Evolutionary conservation across 768 basidiomycete genomes (phyloP), one percentile per base, ranked within the genome.

Genomic region (Candolleomyces aberdarensis): DNA sequence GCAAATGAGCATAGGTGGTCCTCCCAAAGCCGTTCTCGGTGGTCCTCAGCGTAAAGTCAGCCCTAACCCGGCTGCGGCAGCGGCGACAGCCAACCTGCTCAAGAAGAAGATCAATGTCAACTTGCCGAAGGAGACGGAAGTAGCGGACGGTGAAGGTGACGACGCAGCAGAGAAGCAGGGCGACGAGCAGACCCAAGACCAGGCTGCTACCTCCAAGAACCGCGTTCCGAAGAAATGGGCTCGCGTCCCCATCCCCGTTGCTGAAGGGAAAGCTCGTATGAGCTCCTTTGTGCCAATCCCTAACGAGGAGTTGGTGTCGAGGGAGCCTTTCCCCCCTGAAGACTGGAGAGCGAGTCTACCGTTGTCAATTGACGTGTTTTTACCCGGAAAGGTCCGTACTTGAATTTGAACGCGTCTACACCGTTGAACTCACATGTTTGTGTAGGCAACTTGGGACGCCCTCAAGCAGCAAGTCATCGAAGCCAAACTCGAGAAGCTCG

Each of bases 21-120:
- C 92, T n/a, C 92, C 92, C 9, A 94, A 94, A 71, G 92, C 92
- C 0, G 82, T 85, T 0, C 75, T 94, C 2, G 92, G 92, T 17
- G 92, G 92, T 0, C 91, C 89, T 13, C 83, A 85, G 49, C 83
- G 89, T 49, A 94, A 90, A 74, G 79, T 86, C 55, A 89, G 86
- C 71, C 90, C 91, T 11, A 74, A 89, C 61, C 85, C 87, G 5
- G 65, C 67, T 15, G 73, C 67, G 26, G 64, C 72, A 17, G 62
- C 62, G n/a, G 62, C 64, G 14, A 79, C 84, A 10, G 60, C 70
- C 10, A 69, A 72, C 11, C 91, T 90, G 73, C 36, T 36, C 36
- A 68, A 71, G 29, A 92, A 89, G 79, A 92, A 89, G 70, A 67
- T 86, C 22, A 64, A 77, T 17, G 85, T 94, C 63, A 91, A 87